Conservation (phyloP, 1,284 basidiomycete species). For the Moesziomyces antarcticus region DNA sequence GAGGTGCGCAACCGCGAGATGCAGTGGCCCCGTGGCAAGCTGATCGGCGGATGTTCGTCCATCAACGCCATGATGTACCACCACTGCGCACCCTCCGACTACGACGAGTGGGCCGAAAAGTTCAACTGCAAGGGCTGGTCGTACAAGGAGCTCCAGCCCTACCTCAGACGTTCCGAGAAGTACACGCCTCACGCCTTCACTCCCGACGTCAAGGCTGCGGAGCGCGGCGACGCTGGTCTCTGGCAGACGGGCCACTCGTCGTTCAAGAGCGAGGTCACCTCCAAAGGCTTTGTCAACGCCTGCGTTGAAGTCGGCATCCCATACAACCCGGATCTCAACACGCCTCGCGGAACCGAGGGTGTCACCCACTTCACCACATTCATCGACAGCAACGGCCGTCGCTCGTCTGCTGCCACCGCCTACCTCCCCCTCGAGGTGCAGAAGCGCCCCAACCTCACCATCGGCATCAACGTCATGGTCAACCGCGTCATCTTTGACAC, state of each 20-base stretch:
- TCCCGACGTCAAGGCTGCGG: slow-evolving; percentile 43
- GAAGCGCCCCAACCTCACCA: slow-evolving; percentile 51
- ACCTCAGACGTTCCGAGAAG: slow-evolving; percentile 39
- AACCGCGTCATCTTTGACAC: slow-evolving; percentile 51
- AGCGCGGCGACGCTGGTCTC: slow-evolving; percentile 47
- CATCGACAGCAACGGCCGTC: slow-evolving; percentile 47
- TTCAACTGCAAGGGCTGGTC: slow-evolving; percentile 56
- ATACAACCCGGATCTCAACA: slow-evolving; percentile 52
- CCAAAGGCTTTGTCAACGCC: slow-evolving; percentile 51
- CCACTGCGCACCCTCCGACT: slow-evolving; percentile 48
- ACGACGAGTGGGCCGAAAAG: slow-evolving; percentile 51
- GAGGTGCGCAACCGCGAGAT: slow-evolving; percentile 35
- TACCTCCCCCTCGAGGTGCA: slow-evolving; percentile 50
- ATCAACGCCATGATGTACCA: slow-evolving; percentile 69
- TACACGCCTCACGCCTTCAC: slow-evolving; percentile 47
- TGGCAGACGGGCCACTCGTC: slow-evolving; percentile 55
- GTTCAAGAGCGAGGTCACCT: slow-evolving; percentile 43
- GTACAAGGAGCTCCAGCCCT: slow-evolving; percentile 47
- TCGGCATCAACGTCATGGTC: slow-evolving; percentile 53
- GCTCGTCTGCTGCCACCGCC: slow-evolving; percentile 56
- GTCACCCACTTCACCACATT: slow-evolving; percentile 55
- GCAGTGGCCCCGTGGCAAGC: slow-evolving; percentile 53
- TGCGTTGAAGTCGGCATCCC: slow-evolving; percentile 53
- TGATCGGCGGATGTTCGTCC: slow-evolving; percentile 69
- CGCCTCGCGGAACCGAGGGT: slow-evolving; percentile 42